phyloP scores from a whole-genome alignment of 495 filamentous ascomycete species.

The Podospora sp. region DNA sequence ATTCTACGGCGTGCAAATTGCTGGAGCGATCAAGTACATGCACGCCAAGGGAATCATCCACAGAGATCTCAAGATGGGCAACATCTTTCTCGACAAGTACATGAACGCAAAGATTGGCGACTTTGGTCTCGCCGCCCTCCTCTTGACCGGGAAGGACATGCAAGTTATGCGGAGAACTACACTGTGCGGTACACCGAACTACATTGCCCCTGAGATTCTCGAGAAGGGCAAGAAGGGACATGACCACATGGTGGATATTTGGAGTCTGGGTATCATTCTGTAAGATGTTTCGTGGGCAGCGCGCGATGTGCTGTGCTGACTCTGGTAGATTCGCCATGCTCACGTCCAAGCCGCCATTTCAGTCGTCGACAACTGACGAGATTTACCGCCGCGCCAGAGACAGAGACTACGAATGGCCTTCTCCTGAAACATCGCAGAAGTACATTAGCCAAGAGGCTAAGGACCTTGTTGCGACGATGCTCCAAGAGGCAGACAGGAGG shows the following conservation, averaged over 20 bases:
- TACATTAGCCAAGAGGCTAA: conserved; percentile 67
- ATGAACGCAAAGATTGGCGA: conserved; percentile 99
- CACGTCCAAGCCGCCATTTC: conserved; percentile 85
- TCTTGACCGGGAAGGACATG: conserved; percentile 83
- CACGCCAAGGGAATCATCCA: conserved; percentile 94
- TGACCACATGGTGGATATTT: conserved; percentile 89
- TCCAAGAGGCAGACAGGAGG: conserved; percentile 72
- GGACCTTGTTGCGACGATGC: conserved; percentile 71
- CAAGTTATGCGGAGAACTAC: conserved; percentile 77
- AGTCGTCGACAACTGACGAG: conserved; percentile 81
- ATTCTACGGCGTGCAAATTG: conserved; percentile 89
- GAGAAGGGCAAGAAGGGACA: conserved; percentile 84
- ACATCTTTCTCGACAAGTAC: conserved; percentile 90
- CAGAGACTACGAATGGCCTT: conserved; percentile 76
- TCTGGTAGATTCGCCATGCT: conserved; percentile 76
- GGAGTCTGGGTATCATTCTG: conserved; percentile 96
- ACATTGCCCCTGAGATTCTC: conserved; percentile 95
- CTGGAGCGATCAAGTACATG: conserved; percentile 95
- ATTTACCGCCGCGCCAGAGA: conserved; percentile 78
- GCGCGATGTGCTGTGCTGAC: conserved; percentile 24
- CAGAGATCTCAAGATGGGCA: conserved; percentile 96
- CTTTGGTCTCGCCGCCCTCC: conserved; percentile 92
- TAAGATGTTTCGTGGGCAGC: conserved; percentile 46
- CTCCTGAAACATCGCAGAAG: conserved; percentile 50
- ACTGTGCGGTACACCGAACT: conserved; percentile 95